Percentiles rank a stretch among this genome's conserved stretches.
Conservation (phyloP, 1,284 basidiomycete species). For the Ustilago shanxiensis region DNA sequence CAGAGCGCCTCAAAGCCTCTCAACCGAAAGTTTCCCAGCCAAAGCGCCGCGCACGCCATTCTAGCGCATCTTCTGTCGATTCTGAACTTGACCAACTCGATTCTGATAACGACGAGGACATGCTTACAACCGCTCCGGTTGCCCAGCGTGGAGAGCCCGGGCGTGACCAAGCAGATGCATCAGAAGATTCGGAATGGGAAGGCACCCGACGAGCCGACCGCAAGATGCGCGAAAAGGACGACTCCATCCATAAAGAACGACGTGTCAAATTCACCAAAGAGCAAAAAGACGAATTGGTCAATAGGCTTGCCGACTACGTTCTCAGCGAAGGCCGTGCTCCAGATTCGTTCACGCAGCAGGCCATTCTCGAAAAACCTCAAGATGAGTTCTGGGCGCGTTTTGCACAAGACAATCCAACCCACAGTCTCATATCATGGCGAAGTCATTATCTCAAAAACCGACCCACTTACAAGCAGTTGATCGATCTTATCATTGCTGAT, state of each 20-base stretch:
- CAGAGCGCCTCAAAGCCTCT: conserved; percentile 1
- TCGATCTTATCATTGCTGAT: conserved; percentile 11
- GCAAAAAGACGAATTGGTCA: conserved; percentile 22
- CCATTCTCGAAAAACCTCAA: conserved; percentile 17
- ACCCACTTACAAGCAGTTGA: conserved; percentile 23
- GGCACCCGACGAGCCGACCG: conserved; percentile 19
- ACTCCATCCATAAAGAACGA: not conserved
- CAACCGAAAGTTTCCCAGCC: conserved; percentile 8
- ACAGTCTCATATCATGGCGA: conserved; percentile 35
- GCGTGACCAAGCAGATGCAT: not conserved
- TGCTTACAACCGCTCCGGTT: not conserved
- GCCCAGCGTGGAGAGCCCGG: not conserved
- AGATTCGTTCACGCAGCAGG: conserved; percentile 14
- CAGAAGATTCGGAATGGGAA: conserved; percentile 35
- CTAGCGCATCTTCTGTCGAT: conserved; percentile 20
- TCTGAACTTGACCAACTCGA: conserved; percentile 27
- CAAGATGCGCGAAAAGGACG: conserved; percentile 12
- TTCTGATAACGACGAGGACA: conserved; percentile 11
- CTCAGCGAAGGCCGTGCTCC: conserved; percentile 2
- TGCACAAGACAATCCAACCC: conserved; percentile 13
- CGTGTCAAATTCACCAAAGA: conserved; percentile 22
- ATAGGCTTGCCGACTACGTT: conserved; percentile 12
- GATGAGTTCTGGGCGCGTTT: conserved; percentile 35
- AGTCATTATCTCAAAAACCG: conserved; percentile 47
- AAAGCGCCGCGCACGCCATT: not conserved